Base-by-base conservation (phyloP, 208 protist species). In the Wallacemonas rigidus region DNA sequence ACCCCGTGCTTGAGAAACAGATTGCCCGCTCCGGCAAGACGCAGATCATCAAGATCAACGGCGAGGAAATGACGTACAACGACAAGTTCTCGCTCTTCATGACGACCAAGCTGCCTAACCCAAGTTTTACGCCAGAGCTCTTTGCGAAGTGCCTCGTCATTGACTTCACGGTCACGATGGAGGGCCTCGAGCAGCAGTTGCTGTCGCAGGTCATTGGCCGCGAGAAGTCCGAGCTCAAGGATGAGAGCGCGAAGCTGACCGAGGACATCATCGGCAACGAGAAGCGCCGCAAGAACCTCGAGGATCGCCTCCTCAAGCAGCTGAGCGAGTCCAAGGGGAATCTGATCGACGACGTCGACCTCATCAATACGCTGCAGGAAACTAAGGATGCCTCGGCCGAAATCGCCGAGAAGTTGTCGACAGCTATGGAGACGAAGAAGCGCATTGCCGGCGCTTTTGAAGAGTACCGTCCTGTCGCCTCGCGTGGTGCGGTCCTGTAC, bases 121-220 rank as follows among this genome's bases (percentile, higher is more conserved):
- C 98, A n/a, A 97, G 95, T 79, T 99, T 98, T 79, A 97, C 95
- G 51, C 98, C 98, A 15, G 98, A 99, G 87, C 85, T 99, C 53
- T 99, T 95, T 71, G 98, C 98, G 39, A 99, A 99, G 85, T 98
- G 95, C 62, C 93, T 98, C 35, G 89, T 99, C 14, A 99, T 99
- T 76, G 98, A 99, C 81, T 99, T 99, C 75, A 98, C 98, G n/a
- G 98, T 99, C 11, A 99, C 98, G n/a, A 98, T 99, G 86, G 86
- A 97, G 79, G 95, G 97, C 69, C 86, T 99, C 41, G 98, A 99
- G 81, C 97, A 99, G 85, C 95, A 98, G 82, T 88, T 99, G 67
- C 87, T 98, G n/a, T 98, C 92, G 39, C 89, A 95, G 53, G 98
- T 99, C 15, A 98, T 99, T 74, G 78, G 95, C 45, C 82, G 97